These are phyloP conservation scores for Pichia sp. DNA, from an alignment of 1,139 yeast genomes.

Conservation along the genomic window DNA sequence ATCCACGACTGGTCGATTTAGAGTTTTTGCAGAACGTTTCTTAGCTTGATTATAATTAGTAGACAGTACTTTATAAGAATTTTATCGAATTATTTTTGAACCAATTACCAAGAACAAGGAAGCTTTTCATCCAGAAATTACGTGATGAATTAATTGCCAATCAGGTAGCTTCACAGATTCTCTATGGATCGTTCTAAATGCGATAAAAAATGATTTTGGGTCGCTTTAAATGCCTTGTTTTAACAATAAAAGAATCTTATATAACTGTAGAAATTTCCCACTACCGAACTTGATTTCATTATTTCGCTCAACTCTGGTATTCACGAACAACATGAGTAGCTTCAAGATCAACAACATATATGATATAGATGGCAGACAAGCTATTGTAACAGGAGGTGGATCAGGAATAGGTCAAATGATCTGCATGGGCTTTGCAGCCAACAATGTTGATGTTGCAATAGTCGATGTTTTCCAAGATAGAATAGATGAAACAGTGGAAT, in stretches of 20 bases:
- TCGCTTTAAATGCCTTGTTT: too few species aligned
- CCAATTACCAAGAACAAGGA: too few species aligned
- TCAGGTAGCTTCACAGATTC: too few species aligned
- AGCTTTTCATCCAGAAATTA: too few species aligned
- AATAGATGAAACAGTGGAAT: slow-evolving; percentile 14
- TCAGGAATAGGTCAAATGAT: slow-evolving; percentile 22
- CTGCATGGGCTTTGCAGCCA: slow-evolving; percentile 19
- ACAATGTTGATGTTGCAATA: slow-evolving; percentile 19
- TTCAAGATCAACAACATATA: slow-evolving; percentile 13
- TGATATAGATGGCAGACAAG: slow-evolving; percentile 21
- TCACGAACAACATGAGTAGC: slow-evolving; percentile 14
- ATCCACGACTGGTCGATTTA: slow-evolving; percentile 7
- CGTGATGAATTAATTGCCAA: too few species aligned
- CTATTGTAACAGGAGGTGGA: slow-evolving; percentile 21
- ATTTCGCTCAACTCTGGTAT: background rate
- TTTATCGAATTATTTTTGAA: too few species aligned
- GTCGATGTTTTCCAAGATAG: slow-evolving; percentile 19
- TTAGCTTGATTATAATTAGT: slow-evolving; percentile 7
- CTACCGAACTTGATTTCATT: too few species aligned
- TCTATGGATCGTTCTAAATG: too few species aligned
- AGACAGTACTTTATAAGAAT: too few species aligned
- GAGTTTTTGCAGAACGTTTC: slow-evolving; percentile 13
- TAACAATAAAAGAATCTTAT: too few species aligned
- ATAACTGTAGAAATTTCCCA: too few species aligned
- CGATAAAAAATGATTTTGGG: too few species aligned